Conservation (phyloP, 495 filamentous ascomycete species). For the Margaritispora aquatica region DNA sequence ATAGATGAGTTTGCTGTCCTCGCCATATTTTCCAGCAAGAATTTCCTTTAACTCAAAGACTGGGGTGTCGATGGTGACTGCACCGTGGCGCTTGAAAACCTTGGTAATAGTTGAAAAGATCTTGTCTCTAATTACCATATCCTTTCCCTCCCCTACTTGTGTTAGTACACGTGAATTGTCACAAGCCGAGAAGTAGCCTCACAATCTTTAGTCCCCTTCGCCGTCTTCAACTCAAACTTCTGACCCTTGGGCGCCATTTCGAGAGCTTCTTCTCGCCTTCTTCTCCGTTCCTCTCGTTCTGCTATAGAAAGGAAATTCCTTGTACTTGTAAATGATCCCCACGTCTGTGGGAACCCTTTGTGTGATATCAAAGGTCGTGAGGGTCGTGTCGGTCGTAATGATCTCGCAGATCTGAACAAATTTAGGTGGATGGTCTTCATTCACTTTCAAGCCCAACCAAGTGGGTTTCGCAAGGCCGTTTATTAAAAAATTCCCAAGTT, state of each 20-base stretch:
- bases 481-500: constrained; percentile 7
- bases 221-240: constrained; percentile 43
- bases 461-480: constrained; percentile 2
- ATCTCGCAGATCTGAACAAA: constrained; percentile 22
- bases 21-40: constrained; percentile 83
- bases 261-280: constrained; percentile 6
- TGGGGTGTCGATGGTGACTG: constrained; percentile 78
- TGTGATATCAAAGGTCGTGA: background rate
- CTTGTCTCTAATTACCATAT: constrained; percentile 73
- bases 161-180: background rate
- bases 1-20: constrained; percentile 88
- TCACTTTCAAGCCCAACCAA: constrained; percentile 9
- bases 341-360: constrained; percentile 6
- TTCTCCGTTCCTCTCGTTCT: background rate
- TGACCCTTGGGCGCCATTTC: constrained; percentile 30
- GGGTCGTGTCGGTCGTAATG: constrained; percentile 11
- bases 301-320: constrained; percentile 8
- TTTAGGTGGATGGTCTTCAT: constrained; percentile 21
- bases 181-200: constrained; percentile 13
- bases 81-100: constrained; percentile 88
- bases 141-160: constrained; percentile 53
- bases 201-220: constrained; percentile 43
- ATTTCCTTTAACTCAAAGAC: constrained; percentile 76
- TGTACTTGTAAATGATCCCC: background rate
- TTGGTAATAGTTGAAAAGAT: constrained; percentile 78